Conservation (phyloP, 495 filamentous ascomycete species). For the Filosporella fistucella region DNA sequence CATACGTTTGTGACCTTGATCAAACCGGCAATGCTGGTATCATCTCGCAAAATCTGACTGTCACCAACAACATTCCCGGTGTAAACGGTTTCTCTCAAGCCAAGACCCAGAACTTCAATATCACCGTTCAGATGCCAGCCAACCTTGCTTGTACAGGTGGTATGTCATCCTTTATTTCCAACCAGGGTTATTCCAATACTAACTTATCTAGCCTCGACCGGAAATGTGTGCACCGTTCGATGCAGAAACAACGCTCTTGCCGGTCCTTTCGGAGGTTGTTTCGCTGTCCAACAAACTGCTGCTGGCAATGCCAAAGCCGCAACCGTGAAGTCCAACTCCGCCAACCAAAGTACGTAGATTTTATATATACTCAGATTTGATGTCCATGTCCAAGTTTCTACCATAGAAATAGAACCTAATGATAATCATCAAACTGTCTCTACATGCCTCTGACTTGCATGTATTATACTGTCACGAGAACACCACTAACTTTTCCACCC, state of each 20-base stretch:
- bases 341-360: constrained; percentile 16
- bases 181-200: neutral
- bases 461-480: no score
- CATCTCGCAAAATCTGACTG: constrained; percentile 34
- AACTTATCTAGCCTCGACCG: constrained; percentile 33
- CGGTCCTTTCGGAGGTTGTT: constrained; percentile 52
- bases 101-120: constrained; percentile 39
- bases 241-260: constrained; percentile 52
- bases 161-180: constrained; percentile 20
- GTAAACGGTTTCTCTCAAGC: constrained; percentile 42
- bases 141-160: constrained; percentile 36
- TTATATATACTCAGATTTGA: no score
- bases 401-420: no score
- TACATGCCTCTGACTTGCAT: no score
- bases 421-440: no score
- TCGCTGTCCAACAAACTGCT: constrained; percentile 41
- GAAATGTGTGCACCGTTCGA: constrained; percentile 52
- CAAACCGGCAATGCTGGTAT: constrained; percentile 38
- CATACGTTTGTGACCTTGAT: constrained; percentile 45
- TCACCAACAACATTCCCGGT: constrained; percentile 40
- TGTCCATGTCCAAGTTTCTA: no score
- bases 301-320: no score
- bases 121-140: constrained; percentile 39
- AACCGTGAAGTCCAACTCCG: constrained; percentile 28
- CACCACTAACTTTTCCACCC: no score